phyloP scores from a whole-genome alignment of 1,284 basidiomycete genomes.

The Microbotryum violaceum region DNA sequence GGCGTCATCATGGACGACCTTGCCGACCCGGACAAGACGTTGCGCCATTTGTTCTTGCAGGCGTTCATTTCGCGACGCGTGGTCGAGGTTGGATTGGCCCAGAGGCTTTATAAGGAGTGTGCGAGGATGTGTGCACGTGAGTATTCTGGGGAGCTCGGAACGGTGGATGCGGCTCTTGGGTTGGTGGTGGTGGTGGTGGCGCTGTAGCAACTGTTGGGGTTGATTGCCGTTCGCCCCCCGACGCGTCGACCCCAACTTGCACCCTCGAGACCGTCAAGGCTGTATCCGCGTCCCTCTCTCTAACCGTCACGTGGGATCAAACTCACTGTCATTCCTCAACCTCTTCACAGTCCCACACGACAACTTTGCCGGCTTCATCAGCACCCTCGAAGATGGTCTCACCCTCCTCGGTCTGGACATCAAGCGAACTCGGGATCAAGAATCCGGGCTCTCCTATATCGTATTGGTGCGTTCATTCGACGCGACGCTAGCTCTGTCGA shows the following conservation, averaged over 20 bases:
- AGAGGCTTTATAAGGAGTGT: constrained; percentile 51
- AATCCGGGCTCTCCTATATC: constrained; percentile 46
- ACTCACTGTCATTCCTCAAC: background rate
- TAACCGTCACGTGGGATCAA: background rate
- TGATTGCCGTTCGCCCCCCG: too few relatives aligned
- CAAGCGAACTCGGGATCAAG: constrained; percentile 55
- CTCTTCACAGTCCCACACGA: constrained; percentile 18
- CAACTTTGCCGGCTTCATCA: constrained; percentile 56
- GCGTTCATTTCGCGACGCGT: constrained; percentile 61
- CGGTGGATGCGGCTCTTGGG: background rate
- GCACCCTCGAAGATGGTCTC: constrained; percentile 53
- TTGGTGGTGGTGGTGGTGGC: background rate
- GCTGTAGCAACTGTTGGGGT: background rate
- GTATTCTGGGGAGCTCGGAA: background rate
- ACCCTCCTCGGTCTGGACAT: constrained; percentile 65
- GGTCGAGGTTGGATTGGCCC: constrained; percentile 56
- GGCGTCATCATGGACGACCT: constrained; percentile 2
- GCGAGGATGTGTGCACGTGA: constrained; percentile 18
- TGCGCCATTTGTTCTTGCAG: constrained; percentile 66
- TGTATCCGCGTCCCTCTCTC: too few relatives aligned
- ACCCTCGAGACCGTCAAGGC: constrained; percentile 1
- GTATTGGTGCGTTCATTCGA: constrained; percentile 7
- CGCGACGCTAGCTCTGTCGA: background rate
- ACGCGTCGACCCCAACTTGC: background rate
- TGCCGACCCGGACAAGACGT: constrained; percentile 12